These are phyloP conservation scores for Hypoxylon subgilvum DNA, from an alignment of 495 filamentous ascomycete species.

Conservation along the genomic window DNA sequence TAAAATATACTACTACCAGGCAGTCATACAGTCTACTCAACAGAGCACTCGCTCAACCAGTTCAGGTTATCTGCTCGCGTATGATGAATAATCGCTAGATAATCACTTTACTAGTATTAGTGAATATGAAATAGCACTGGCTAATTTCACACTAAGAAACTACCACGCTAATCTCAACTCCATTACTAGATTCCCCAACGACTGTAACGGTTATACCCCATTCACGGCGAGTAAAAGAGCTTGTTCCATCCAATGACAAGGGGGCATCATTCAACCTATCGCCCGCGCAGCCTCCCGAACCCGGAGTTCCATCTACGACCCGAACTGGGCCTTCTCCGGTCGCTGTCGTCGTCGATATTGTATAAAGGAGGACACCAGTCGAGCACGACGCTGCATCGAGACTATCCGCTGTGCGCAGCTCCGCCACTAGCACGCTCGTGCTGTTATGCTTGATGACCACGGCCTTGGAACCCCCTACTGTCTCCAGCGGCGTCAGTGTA, in stretches of 20 bases:
- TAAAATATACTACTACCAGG: too few relatives aligned
- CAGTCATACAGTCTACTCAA: too few relatives aligned
- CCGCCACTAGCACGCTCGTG: constrained; percentile 34
- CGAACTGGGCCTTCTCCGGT: constrained; percentile 37
- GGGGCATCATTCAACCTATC: constrained; percentile 37
- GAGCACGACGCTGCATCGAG: constrained; percentile 33
- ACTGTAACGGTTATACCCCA: constrained; percentile 36
- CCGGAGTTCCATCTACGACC: constrained; percentile 34
- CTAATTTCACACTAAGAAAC: constrained; percentile 7
- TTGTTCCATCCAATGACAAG: constrained; percentile 23
- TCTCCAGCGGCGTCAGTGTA: constrained; percentile 36
- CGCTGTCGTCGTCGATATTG: constrained; percentile 26
- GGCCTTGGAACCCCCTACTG: constrained; percentile 26
- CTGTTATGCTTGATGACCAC: constrained; percentile 35
- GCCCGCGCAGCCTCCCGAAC: constrained; percentile 29
- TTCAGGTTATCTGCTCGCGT: not conserved
- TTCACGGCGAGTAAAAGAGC: constrained; percentile 17
- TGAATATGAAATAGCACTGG: too few relatives aligned
- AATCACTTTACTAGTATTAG: too few relatives aligned
- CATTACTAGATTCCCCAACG: constrained; percentile 9
- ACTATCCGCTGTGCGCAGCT: constrained; percentile 24
- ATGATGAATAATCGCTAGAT: too few relatives aligned
- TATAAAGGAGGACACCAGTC: constrained; percentile 39
- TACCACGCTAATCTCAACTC: constrained; percentile 26
- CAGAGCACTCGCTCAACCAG: too few relatives aligned